These are phyloP conservation scores for Sarocladium kiliense DNA, from an alignment of 2,329 filamentous ascomycete genomes.

Conservation along the genomic window DNA sequence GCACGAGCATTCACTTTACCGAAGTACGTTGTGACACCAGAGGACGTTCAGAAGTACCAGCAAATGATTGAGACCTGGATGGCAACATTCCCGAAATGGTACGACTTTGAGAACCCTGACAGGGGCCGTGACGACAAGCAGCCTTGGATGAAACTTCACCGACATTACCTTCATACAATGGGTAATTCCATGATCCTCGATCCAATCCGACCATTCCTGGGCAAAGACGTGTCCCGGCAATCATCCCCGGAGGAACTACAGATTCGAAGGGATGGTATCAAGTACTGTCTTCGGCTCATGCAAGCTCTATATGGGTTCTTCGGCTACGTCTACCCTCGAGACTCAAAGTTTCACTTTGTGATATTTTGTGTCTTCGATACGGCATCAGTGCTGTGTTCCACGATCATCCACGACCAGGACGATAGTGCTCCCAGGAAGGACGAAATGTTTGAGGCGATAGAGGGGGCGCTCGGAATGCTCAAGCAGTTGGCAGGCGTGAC, in stretches of 20 bases:
- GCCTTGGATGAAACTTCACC: slow-evolving; percentile 40
- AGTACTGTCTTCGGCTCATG: slow-evolving; percentile 38
- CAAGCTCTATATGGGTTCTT: slow-evolving; percentile 34
- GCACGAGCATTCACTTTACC: slow-evolving; percentile 24
- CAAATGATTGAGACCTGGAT: slow-evolving; percentile 35
- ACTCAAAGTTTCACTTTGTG: slow-evolving; percentile 44
- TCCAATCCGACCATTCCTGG: slow-evolving; percentile 41
- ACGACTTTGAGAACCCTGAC: slow-evolving; percentile 28
- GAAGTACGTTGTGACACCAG: slow-evolving; percentile 20
- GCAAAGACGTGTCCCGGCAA: slow-evolving; percentile 24
- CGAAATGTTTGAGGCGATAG: slow-evolving; percentile 34
- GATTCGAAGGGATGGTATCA: slow-evolving; percentile 36
- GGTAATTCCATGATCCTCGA: slow-evolving; percentile 39
- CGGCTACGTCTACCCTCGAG: slow-evolving; percentile 36
- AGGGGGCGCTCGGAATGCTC: slow-evolving; percentile 28
- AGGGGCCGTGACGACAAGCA: slow-evolving; percentile 26
- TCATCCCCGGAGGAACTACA: slow-evolving; percentile 26
- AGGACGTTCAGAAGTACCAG: slow-evolving; percentile 27
- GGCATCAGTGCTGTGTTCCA: slow-evolving; percentile 43
- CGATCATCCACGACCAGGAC: slow-evolving; percentile 44
- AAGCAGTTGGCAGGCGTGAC: slow-evolving; percentile 22
- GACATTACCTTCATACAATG: slow-evolving; percentile 38
- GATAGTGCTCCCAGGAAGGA: slow-evolving; percentile 32
- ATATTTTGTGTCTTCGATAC: slow-evolving; percentile 48
- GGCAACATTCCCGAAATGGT: slow-evolving; percentile 33